These are phyloP conservation scores for Fusarium sp. DNA, from an alignment of 2,329 filamentous ascomycete genomes.

Conservation along the genomic window DNA sequence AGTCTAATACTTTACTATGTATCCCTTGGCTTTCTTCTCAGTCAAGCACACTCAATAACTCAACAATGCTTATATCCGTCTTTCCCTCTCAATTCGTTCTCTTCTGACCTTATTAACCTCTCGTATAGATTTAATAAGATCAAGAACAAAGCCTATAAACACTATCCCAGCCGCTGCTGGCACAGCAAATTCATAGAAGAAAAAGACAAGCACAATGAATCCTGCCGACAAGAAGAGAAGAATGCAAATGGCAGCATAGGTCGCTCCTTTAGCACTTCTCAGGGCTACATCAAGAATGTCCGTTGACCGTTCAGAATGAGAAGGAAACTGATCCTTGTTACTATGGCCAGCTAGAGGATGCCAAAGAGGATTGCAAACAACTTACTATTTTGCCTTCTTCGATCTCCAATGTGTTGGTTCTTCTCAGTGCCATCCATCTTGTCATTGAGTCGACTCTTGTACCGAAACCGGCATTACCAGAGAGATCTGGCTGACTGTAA, in stretches of 20 bases:
- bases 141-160: background rate
- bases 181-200: constrained; percentile 16
- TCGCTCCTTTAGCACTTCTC: background rate
- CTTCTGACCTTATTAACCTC: background rate
- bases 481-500: constrained; percentile 19
- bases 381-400: constrained; percentile 14
- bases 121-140: constrained; percentile 1
- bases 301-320: background rate
- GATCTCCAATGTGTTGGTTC: constrained; percentile 11
- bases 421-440: constrained; percentile 4
- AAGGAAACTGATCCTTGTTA: background rate
- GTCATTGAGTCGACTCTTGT: constrained; percentile 16
- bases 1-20: background rate
- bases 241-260: constrained; percentile 2
- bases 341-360: background rate
- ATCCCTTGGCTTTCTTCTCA: background rate
- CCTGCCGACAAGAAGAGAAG: constrained; percentile 6
- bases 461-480: constrained; percentile 12
- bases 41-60: background rate
- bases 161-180: constrained; percentile 6
- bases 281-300: constrained; percentile 13
- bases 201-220: constrained; percentile 1
- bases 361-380: background rate
- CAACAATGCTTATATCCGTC: background rate
- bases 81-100: constrained; percentile 5